Evolutionary conservation across 2,329 filamentous ascomycete species (phyloP).

Genomic region (Colletotrichum tamarilloi): DNA sequence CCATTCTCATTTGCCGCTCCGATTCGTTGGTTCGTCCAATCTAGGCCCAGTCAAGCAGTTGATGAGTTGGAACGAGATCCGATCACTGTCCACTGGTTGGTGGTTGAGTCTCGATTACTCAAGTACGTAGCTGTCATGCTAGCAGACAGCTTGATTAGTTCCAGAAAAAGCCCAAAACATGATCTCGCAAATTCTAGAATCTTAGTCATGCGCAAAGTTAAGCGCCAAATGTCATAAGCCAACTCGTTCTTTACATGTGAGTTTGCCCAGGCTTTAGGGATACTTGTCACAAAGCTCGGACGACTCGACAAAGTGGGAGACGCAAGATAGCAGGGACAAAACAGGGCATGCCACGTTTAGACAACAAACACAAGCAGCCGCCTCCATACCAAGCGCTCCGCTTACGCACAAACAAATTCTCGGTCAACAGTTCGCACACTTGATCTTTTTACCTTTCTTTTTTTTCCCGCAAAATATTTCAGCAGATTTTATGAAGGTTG

Average conservation of each 20-base stretch:
- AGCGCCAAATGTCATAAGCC: neutral
- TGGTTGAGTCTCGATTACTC: neutral
- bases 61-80: too few relatives aligned
- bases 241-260: neutral
- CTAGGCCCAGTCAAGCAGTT: too few relatives aligned
- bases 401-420: neutral
- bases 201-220: neutral
- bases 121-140: neutral
- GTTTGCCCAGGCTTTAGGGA: neutral
- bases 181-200: neutral
- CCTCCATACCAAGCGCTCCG: neutral
- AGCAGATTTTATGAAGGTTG: accelerated
- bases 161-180: neutral
- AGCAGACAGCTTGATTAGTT: neutral
- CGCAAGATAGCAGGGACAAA: neutral
- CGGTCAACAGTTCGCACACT: neutral
- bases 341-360: neutral
- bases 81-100: too few relatives aligned
- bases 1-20: too few relatives aligned
- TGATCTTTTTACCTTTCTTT: too few relatives aligned
- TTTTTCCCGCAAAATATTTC: neutral
- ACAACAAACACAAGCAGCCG: neutral
- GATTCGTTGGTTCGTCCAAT: too few relatives aligned
- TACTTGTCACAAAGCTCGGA: neutral
- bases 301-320: neutral